Evolutionary conservation across 225 moss, liverwort and hornwort genomes (phyloP).

Genomic region (Lunularia cruciata): DNA sequence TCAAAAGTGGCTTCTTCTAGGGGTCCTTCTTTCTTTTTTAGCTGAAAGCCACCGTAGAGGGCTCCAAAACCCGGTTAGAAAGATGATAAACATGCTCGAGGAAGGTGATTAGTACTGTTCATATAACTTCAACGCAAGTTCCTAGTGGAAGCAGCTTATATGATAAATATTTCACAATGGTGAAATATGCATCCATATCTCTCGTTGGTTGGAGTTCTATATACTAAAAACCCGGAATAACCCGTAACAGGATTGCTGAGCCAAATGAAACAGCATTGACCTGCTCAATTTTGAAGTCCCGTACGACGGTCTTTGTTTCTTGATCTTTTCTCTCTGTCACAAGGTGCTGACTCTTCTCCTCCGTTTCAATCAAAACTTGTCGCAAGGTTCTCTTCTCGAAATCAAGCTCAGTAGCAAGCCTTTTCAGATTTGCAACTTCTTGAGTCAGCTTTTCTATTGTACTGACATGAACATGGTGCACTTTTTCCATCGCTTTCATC

Average conservation of each 20-base stretch:
- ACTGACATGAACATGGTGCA: constrained; percentile 30
- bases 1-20: constrained; percentile 39
- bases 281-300: constrained; percentile 61
- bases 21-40: constrained; percentile 49
- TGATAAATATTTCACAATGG: too few species aligned
- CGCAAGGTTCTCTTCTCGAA: constrained; percentile 47
- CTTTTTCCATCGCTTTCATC: constrained; percentile 49
- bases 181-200: too few species aligned
- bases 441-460: constrained; percentile 36
- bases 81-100: too few species aligned
- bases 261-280: constrained; percentile 19
- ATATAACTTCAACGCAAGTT: too few species aligned
- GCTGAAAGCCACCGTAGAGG: constrained; percentile 35
- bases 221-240: too few species aligned
- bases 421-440: constrained; percentile 63
- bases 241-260: too few species aligned
- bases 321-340: constrained; percentile 57
- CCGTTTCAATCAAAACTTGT: constrained; percentile 54
- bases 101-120: too few species aligned
- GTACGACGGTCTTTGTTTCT: constrained; percentile 62
- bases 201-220: too few species aligned
- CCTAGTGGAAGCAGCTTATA: too few species aligned
- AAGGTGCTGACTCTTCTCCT: constrained; percentile 56
- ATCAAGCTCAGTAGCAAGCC: constrained; percentile 60
- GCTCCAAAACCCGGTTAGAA: too few species aligned